Evolutionary conservation across 176 grass and related monocot genomes (phyloP).

Genomic region (Zoysia pacifica): DNA sequence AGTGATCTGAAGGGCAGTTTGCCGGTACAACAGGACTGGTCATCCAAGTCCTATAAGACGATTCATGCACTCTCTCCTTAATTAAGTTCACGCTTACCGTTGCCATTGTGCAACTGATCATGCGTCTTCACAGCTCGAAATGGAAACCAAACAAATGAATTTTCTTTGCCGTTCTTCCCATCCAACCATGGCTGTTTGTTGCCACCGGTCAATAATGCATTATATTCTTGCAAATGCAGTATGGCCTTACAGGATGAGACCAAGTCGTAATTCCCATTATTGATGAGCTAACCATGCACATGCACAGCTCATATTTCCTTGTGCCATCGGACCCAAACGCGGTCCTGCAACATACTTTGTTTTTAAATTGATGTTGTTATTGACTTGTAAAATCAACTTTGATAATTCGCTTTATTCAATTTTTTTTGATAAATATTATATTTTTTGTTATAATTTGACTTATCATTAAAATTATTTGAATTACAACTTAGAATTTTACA

Average conservation of each 20-base stretch:
- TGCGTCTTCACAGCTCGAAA: neutral
- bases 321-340: no score
- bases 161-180: neutral
- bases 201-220: neutral
- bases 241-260: neutral
- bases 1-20: no score
- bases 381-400: no score
- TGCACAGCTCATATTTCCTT: neutral
- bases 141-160: neutral
- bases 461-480: no score
- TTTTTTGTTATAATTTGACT: no score
- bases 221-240: neutral
- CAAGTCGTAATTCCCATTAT: neutral
- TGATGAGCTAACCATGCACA: neutral
- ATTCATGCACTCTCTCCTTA: no score
- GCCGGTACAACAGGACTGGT: no score
- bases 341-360: neutral
- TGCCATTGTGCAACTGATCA: neutral
- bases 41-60: no score
- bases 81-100: neutral
- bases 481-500: no score
- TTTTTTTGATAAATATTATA: no score
- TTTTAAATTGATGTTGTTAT: no score
- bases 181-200: neutral
- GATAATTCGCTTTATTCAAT: no score